phyloP scores from a whole-genome alignment of 2,329 filamentous ascomycete species.

The Leptoxyphium fumago region DNA sequence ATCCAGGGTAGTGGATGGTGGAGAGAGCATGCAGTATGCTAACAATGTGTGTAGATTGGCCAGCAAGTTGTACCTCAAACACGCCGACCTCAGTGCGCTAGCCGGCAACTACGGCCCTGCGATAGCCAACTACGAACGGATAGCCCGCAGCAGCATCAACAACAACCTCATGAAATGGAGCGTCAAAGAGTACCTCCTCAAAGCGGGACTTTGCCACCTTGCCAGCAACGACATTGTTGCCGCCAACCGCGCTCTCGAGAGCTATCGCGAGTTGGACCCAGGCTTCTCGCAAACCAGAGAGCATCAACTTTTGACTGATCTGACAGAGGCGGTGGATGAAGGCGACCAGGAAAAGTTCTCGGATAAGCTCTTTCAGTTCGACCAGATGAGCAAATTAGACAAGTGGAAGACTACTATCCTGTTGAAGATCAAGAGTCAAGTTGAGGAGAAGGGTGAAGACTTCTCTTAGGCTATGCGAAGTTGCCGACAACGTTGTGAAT shows the following conservation, averaged over 20 bases:
- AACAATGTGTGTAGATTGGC: constrained; percentile 46
- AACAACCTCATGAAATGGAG: constrained; percentile 90
- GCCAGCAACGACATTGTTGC: constrained; percentile 63
- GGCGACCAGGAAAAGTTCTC: constrained; percentile 71
- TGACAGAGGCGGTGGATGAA: constrained; percentile 59
- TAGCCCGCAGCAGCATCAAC: constrained; percentile 58
- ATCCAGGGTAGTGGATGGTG: neutral
- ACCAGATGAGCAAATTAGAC: constrained; percentile 84
- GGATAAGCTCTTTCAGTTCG: constrained; percentile 76
- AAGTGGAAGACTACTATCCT: constrained; percentile 92
- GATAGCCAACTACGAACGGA: constrained; percentile 69
- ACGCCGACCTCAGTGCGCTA: constrained; percentile 72
- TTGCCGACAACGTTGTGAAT: neutral
- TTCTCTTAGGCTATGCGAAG: constrained; percentile 38
- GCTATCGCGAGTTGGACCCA: constrained; percentile 66
- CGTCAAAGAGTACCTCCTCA: constrained; percentile 91
- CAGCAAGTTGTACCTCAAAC: constrained; percentile 88
- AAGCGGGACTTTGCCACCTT: constrained; percentile 83
- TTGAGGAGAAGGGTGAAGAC: constrained; percentile 56
- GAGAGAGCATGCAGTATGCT: neutral
- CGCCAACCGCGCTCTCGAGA: constrained; percentile 63
- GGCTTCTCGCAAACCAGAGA: constrained; percentile 66
- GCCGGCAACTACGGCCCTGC: constrained; percentile 74
- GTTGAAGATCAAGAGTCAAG: constrained; percentile 67
- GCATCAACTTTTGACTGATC: constrained; percentile 63